These are phyloP conservation scores for Triticum aestivum DNA, from an alignment of 176 grass and related monocot species.

Conservation along the genomic window IWGSC_CS_RefSeq_v2.1 NC_057798.1:608513651-608514150, in stretches of 20 bases:
- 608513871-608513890: neutral
- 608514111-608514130: neutral
- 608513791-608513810: neutral
- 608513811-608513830: neutral
- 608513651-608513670: conserved; percentile 26
- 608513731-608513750: neutral
- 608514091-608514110: neutral
- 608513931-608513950: too few species aligned
- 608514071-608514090: neutral
- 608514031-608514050: neutral
- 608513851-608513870: neutral
- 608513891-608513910: neutral
- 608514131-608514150: neutral
- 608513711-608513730: neutral
- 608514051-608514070: neutral
- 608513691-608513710: conserved; percentile 1
- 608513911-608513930: neutral
- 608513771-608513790: neutral
- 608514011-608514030: neutral
- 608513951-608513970: too few species aligned
- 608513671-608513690: neutral
- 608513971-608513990: too few species aligned
- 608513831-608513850: neutral
- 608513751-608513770: neutral
- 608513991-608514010: neutral